Percentiles rank a stretch among this genome's conserved stretches.
Evolutionary conservation across 1,284 basidiomycete genomes (phyloP).

Genomic region (Boletus subluridellus): DNA sequence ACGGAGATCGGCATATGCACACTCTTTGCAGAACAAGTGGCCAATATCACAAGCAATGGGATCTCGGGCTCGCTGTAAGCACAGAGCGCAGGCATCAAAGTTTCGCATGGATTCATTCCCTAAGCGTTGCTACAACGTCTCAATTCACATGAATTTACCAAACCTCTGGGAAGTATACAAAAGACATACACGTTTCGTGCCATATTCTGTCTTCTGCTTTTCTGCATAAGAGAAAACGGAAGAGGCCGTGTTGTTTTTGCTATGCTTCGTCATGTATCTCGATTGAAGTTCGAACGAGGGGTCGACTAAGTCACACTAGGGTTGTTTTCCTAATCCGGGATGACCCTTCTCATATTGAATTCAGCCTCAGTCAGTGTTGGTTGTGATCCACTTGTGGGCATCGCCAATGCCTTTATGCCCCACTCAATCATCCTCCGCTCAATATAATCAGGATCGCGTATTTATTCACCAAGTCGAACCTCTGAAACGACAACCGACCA

Average conservation of each 20-base stretch:
- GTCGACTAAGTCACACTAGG: neutral
- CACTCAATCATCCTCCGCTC: too few relatives aligned
- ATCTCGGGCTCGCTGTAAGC: conserved; percentile 73
- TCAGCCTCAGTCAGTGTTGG: too few relatives aligned
- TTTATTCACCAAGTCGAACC: too few relatives aligned
- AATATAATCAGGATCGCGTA: too few relatives aligned
- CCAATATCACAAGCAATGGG: conserved; percentile 81
- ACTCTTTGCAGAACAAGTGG: conserved; percentile 90
- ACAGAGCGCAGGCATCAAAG: conserved; percentile 84
- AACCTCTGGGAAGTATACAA: neutral
- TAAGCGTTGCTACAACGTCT: conserved; percentile 63
- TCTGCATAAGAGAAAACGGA: conserved; percentile 85
- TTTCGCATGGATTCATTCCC: conserved; percentile 88
- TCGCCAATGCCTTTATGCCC: too few relatives aligned
- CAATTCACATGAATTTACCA: conserved; percentile 3
- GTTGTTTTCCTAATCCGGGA: neutral
- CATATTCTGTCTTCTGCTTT: conserved; percentile 79
- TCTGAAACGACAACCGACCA: too few relatives aligned
- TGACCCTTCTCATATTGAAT: too few relatives aligned
- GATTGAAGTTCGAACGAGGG: neutral
- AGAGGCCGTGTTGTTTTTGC: conserved; percentile 85
- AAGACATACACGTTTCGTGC: conserved; percentile 63
- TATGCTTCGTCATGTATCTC: conserved; percentile 73
- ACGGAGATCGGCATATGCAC: conserved; percentile 75
- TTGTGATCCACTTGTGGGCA: too few relatives aligned